These are phyloP conservation scores for Alternaria triticimaculans DNA, from an alignment of 2,329 filamentous ascomycete genomes.

Conservation along the genomic window DNA sequence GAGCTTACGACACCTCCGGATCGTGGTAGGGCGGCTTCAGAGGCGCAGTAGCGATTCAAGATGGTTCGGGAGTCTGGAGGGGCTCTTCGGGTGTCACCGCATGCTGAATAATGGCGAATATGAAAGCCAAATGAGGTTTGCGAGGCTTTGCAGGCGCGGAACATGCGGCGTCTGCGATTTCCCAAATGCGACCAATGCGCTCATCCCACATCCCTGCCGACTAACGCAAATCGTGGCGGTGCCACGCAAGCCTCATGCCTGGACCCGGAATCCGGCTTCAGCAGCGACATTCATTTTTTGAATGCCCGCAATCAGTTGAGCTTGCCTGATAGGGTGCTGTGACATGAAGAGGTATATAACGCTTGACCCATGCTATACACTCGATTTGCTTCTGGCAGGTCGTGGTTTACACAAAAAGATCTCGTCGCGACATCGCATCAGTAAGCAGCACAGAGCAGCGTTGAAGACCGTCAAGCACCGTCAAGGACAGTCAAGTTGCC, in stretches of 20 bases:
- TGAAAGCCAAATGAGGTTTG: neutral
- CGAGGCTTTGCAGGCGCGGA: constrained; percentile 20
- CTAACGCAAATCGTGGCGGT: constrained; percentile 25
- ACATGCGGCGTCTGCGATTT: constrained; percentile 24
- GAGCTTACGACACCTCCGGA: constrained; percentile 7
- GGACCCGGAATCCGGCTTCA: neutral
- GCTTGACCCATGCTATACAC: neutral
- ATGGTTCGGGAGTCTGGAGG: neutral
- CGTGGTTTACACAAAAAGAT: neutral
- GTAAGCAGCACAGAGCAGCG: neutral
- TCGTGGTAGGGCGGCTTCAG: neutral
- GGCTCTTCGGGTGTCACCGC: constrained; percentile 12
- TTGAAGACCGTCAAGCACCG: neutral
- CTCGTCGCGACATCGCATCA: neutral
- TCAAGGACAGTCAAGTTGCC: neutral
- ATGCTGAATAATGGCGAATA: constrained; percentile 13
- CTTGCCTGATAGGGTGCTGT: neutral
- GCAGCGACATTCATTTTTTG: neutral
- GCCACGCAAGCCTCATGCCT: constrained; percentile 16
- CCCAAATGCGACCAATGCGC: constrained; percentile 27
- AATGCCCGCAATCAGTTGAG: neutral
- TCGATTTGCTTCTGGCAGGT: neutral
- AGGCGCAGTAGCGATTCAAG: neutral
- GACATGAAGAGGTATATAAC: neutral
- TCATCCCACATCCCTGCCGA: constrained; percentile 18